Conservation (phyloP, 768 basidiomycete species). For the Boletus barrowsii region DNA sequence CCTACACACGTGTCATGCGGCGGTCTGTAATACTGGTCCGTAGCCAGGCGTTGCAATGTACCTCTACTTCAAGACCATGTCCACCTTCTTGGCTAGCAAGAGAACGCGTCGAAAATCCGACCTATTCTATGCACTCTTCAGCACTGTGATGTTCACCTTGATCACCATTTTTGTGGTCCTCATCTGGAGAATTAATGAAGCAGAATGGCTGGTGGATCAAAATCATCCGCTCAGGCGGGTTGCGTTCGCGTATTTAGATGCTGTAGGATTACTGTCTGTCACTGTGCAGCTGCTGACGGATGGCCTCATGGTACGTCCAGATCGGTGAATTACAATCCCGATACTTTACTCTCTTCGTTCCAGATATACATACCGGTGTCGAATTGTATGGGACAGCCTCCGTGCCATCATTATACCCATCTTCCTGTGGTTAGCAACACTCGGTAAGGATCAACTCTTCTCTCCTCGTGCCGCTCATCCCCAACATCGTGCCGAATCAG, state of each 20-base stretch:
- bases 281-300: slow-evolving; percentile 33
- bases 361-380: slow-evolving; percentile 23
- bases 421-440: slow-evolving; percentile 11
- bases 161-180: neutral
- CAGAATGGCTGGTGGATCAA: slow-evolving; percentile 30
- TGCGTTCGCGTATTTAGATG: too few relatives aligned
- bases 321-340: too few relatives aligned
- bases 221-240: slow-evolving; percentile 15
- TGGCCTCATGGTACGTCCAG: slow-evolving; percentile 21
- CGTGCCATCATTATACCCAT: slow-evolving; percentile 3
- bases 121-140: slow-evolving; percentile 17
- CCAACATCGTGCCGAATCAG: neutral
- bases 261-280: neutral
- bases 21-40: neutral
- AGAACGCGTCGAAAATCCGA: neutral
- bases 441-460: slow-evolving; percentile 7
- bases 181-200: slow-evolving; percentile 9
- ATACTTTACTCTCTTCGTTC: neutral
- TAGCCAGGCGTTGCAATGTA: slow-evolving; percentile 10
- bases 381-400: slow-evolving; percentile 29
- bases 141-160: neutral
- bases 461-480: neutral
- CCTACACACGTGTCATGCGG: neutral
- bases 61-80: slow-evolving; percentile 19
- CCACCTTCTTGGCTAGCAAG: neutral